Evolutionary conservation across 345 rosid genomes (phyloP), one percentile per base, ranked within the genome.

Genomic region (Lumnitzera racemosa): DNA sequence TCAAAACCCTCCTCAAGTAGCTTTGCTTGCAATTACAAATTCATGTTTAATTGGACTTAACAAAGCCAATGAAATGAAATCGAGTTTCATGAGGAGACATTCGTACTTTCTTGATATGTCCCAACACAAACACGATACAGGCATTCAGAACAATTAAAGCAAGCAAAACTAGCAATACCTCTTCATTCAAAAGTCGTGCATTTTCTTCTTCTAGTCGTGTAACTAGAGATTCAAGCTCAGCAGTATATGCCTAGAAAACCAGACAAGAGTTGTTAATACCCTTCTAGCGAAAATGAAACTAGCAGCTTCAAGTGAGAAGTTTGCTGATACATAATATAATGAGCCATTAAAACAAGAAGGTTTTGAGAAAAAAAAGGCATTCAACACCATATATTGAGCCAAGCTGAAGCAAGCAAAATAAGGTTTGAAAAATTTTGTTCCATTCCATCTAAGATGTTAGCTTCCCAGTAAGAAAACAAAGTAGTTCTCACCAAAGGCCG

Each of bases 191-290:
- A n/a, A 84, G 66, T 47, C 67, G 67, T 8, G 85, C 76, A 49
- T 79, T 71, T 61, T 84, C 90, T 65, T 77, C 85, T 76, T 84
- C 87, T 64, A 79, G 61, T 61, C 68, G 83, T 23, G 78, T 72
- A 56, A 84, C 90, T 67, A 69, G 63, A 20, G 80, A 64, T 66
- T 84, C 87, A 31, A 84, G 62, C 67, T 84, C 83, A 58, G 76
- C 73, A 0, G 85, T 84, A 61, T 81, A 80, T 8, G 90, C 90
- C 90, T 84, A 66, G 49, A 54, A 53, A 15, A 66, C 43, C 59
- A 67, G 41, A 47, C n/a, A 20, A 36, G 24, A 53, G 46, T 36
- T 36, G 43, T 36, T 47, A 3, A 53, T 63, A 51, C 15, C 24
- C 46, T 52, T 41, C 24, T 48, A 46, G 4, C 12, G 20, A 41